phyloP scores from a whole-genome alignment of 1,284 basidiomycete species.

The Trametes sp. region DNA sequence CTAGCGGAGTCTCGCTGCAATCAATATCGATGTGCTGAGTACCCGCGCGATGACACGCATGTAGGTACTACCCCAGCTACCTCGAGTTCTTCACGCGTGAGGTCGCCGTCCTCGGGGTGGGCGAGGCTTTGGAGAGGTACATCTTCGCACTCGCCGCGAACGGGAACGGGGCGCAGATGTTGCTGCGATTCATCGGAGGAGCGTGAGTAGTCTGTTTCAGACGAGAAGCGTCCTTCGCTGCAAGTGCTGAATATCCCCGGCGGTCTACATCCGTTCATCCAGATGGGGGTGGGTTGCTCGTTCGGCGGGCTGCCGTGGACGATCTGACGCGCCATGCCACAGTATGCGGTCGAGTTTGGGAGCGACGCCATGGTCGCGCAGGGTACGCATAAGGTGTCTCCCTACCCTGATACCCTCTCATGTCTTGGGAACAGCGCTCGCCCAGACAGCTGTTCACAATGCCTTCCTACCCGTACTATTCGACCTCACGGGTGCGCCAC shows the following conservation, averaged over 20 bases:
- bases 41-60: not conserved
- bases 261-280: conserved; percentile 70
- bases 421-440: conserved; percentile 50
- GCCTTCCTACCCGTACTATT: conserved; percentile 47
- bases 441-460: conserved; percentile 59
- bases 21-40: too few species aligned
- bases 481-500: conserved; percentile 30
- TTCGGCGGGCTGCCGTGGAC: not conserved
- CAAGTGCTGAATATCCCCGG: too few species aligned
- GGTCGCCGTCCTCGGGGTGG: conserved; percentile 52
- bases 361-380: conserved; percentile 62
- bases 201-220: conserved; percentile 54
- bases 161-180: conserved; percentile 56
- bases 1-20: not conserved
- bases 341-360: conserved; percentile 70
- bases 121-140: conserved; percentile 57
- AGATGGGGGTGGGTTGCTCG: conserved; percentile 59
- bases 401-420: not conserved
- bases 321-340: not conserved
- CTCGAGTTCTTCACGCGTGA: conserved; percentile 63
- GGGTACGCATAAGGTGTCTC: conserved; percentile 39
- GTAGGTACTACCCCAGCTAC: conserved; percentile 61
- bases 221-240: too few species aligned
- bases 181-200: conserved; percentile 62
- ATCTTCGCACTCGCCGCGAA: conserved; percentile 61